Evolutionary conservation across 2,329 filamentous ascomycete species (phyloP), one percentile per base, ranked within the genome.

Genomic region (Xylaria sp.): DNA sequence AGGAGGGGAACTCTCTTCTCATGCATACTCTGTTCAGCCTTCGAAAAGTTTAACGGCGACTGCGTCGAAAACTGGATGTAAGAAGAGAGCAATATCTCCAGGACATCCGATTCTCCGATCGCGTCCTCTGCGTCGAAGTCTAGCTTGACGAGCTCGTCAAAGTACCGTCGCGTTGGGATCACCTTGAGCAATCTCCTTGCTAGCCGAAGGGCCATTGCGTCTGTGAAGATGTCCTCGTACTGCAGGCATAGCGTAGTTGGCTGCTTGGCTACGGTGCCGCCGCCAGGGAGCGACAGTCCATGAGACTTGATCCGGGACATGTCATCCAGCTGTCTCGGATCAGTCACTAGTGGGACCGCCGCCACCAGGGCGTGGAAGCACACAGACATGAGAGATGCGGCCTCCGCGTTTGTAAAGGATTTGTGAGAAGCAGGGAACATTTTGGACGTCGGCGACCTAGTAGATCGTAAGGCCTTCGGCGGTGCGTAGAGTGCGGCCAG

Each of bases 321-420:
- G 44, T 86, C 82, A 50, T 79, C 78, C 1, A 87, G 69, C 19
- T 76, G 74, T 24, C 74, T 73, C 6, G 75, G 72, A 46, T 81
- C 77, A 0, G 71, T 66, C 6, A 81, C 73, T 26, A 80, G 67
- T 0, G 85, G 85, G 4, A 78, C 79, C 8, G 81, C 76, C 3
- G 84, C 84, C 24, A 87, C 76, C 41, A 88, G 69, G 2, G 84
- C 84, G 65, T 88, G 84, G 39, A 88, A 72, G 59, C 84, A 87
- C 29, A 87, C 81, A 0, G 83, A 81, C 66, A 85, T 72, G 17
- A 86, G 65, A 44, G 75, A 73, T 1, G 79, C 80, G 2, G 81
- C 80, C 52, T 85, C 79, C 2, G 68, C 59, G 50, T 81, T 78
- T 0, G 76, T 76, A 9, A 82, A 72, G 0, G 71, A 61, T 2